phyloP scores from a whole-genome alignment of 2,329 filamentous ascomycete genomes.

The Colletotrichum sp. region DNA sequence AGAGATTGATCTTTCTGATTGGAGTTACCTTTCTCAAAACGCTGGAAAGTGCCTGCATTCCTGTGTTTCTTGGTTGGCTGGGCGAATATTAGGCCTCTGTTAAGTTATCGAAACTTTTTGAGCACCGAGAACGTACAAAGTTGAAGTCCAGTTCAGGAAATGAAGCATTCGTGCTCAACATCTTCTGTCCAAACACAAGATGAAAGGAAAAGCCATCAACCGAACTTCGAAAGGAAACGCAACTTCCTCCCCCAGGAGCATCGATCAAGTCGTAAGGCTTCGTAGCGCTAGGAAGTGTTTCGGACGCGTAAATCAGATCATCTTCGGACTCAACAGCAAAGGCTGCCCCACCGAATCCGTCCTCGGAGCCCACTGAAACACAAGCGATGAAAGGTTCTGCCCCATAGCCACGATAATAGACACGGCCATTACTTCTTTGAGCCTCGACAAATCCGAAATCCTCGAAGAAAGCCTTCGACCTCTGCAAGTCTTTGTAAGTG shows the following conservation, averaged over 20 bases:
- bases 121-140: slow-evolving; percentile 35
- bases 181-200: slow-evolving; percentile 58
- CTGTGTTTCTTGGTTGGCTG: slow-evolving; percentile 48
- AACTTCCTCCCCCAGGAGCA: slow-evolving; percentile 57
- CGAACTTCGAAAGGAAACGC: slow-evolving; percentile 56
- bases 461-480: slow-evolving; percentile 44
- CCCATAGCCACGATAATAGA: slow-evolving; percentile 67
- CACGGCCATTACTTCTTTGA: slow-evolving; percentile 42
- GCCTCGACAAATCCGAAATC: slow-evolving; percentile 53
- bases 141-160: slow-evolving; percentile 49
- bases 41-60: slow-evolving; percentile 49
- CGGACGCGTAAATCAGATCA: slow-evolving; percentile 56
- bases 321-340: slow-evolving; percentile 62
- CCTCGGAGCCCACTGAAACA: slow-evolving; percentile 48
- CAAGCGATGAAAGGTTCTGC: slow-evolving; percentile 64
- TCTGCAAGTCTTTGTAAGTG: slow-evolving; percentile 47
- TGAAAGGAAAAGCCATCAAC: slow-evolving; percentile 63
- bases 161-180: slow-evolving; percentile 36
- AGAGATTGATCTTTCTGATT: neutral
- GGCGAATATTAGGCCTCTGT: too few relatives aligned
- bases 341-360: slow-evolving; percentile 60
- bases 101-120: too few relatives aligned
- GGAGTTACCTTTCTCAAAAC: slow-evolving; percentile 40
- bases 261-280: slow-evolving; percentile 51
- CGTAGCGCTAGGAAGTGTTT: slow-evolving; percentile 50